Conservation (phyloP, 2,329 filamentous ascomycete genomes). For the Blastomyces gilchristii region DNA sequence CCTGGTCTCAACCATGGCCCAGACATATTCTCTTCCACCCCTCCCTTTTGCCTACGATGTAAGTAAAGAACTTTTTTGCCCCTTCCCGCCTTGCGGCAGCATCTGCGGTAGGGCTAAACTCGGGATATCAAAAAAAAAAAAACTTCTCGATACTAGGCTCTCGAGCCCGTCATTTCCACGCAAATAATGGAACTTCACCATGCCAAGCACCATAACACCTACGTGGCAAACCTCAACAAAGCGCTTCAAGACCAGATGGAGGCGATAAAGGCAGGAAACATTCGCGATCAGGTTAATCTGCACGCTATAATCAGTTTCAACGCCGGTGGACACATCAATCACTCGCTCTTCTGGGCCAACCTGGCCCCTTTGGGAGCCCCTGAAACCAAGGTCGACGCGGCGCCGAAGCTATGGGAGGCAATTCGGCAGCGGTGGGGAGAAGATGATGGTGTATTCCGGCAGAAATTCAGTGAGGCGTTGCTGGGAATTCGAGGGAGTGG, state of each 20-base stretch:
- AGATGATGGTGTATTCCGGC: slow-evolving; percentile 50
- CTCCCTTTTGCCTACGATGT: slow-evolving; percentile 64
- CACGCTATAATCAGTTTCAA: slow-evolving; percentile 72
- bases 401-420: slow-evolving; percentile 48
- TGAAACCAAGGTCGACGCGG: slow-evolving; percentile 46
- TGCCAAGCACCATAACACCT: slow-evolving; percentile 86
- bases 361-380: slow-evolving; percentile 51
- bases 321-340: slow-evolving; percentile 86
- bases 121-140: slow-evolving; percentile 54
- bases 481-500: slow-evolving; percentile 71
- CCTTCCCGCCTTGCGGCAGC: background rate
- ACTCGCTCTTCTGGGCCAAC: slow-evolving; percentile 86
- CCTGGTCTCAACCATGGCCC: slow-evolving; percentile 4
- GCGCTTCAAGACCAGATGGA: slow-evolving; percentile 55
- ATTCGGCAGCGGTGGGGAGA: slow-evolving; percentile 60
- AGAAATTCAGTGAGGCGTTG: slow-evolving; percentile 54
- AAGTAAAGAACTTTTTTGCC: slow-evolving; percentile 26
- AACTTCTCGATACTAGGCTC: slow-evolving; percentile 50
- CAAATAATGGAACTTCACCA: slow-evolving; percentile 95
- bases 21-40: slow-evolving; percentile 50
- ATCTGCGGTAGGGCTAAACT: background rate
- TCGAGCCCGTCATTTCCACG: slow-evolving; percentile 68
- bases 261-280: slow-evolving; percentile 48
- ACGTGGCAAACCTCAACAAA: slow-evolving; percentile 78
- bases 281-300: slow-evolving; percentile 56